phyloP scores from a whole-genome alignment of 2,329 filamentous ascomycete genomes.

The Leptographium wingfieldii region DNA sequence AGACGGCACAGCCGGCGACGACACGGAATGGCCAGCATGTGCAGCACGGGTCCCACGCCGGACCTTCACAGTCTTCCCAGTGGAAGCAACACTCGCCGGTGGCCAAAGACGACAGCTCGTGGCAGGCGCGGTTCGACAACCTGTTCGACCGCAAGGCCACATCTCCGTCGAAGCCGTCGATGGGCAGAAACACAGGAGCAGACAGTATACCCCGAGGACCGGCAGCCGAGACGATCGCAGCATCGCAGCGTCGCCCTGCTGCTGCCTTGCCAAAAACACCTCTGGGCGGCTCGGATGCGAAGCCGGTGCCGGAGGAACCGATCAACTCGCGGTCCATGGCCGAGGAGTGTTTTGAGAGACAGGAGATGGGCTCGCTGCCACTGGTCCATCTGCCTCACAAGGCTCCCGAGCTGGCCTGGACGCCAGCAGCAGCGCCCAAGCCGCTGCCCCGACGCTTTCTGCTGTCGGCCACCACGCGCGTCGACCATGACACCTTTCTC shows the following conservation, averaged over 20 bases:
- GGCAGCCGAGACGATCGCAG: neutral
- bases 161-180: conserved; percentile 42
- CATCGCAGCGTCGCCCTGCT: neutral
- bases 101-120: conserved; percentile 5
- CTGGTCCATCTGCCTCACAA: conserved; percentile 53
- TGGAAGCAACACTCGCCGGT: conserved; percentile 2
- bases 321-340: conserved; percentile 55
- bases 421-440: conserved; percentile 42
- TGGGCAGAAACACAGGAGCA: conserved; percentile 13
- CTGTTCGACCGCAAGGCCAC: conserved; percentile 57
- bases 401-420: conserved; percentile 51
- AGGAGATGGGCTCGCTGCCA: conserved; percentile 68
- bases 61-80: neutral
- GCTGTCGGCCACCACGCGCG: conserved; percentile 30
- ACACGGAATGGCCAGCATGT: neutral
- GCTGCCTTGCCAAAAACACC: neutral
- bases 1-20: neutral
- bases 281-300: conserved; percentile 16
- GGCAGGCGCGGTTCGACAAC: conserved; percentile 78
- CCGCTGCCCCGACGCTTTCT: conserved; percentile 39
- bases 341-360: conserved; percentile 69
- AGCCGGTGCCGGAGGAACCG: conserved; percentile 24
- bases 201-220: neutral
- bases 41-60: neutral
- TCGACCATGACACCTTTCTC: conserved; percentile 16